These are phyloP conservation scores for Pulveroboletus frians DNA, from an alignment of 768 basidiomycete species.

Conservation along the genomic window DNA sequence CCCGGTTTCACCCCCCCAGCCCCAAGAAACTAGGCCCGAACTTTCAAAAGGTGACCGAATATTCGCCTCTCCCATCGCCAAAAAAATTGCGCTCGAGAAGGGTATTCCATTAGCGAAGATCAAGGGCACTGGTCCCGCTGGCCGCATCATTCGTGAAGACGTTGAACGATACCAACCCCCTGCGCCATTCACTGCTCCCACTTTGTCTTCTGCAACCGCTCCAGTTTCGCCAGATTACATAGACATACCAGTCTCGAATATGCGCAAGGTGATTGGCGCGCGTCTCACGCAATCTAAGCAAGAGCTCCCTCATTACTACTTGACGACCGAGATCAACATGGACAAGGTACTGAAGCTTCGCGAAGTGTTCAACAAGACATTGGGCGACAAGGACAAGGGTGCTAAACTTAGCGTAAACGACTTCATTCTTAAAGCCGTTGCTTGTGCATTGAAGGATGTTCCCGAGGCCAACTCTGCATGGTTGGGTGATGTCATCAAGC, in stretches of 20 bases:
- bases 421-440: conserved; percentile 93
- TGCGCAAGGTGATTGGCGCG: conserved; percentile 89
- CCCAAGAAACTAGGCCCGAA: conserved; percentile 47
- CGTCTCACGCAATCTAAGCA: conserved; percentile 92
- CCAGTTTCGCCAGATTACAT: conserved; percentile 69
- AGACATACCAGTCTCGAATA: conserved; percentile 88
- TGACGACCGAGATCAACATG: conserved; percentile 95
- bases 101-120: conserved; percentile 87
- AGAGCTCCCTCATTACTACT: conserved; percentile 94
- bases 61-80: conserved; percentile 93
- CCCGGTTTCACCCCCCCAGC: conserved; percentile 30
- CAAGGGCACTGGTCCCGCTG: conserved; percentile 91
- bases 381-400: conserved; percentile 81
- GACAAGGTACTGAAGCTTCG: conserved; percentile 91
- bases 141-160: conserved; percentile 91
- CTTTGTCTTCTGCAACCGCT: conserved; percentile 41
- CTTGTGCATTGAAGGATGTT: conserved; percentile 87
- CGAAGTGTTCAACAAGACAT: conserved; percentile 89
- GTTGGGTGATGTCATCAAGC: conserved; percentile 92
- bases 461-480: conserved; percentile 98
- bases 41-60: conserved; percentile 71
- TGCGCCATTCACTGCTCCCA: conserved; percentile 39
- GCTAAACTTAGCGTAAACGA: conserved; percentile 97
- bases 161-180: conserved; percentile 81
- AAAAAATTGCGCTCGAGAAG: conserved; percentile 92